Base-by-base conservation (phyloP, 2,329 filamentous ascomycete species). In the Sordariomycetes sp. region DNA sequence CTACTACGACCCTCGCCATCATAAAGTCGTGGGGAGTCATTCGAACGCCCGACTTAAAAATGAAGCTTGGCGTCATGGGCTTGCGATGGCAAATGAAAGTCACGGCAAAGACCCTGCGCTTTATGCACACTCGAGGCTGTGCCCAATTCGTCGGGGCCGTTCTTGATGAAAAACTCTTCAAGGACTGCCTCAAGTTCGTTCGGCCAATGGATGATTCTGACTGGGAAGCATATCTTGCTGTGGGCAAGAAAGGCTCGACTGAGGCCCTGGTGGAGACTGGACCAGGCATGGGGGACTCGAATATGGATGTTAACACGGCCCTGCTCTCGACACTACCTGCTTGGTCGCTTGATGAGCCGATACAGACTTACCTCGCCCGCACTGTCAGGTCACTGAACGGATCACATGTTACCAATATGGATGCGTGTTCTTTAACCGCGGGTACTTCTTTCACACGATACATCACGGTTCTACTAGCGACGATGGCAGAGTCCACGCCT, bases 51-150 rank as follows among this genome's bases (percentile, higher is more conserved):
- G 74, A 79, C 41, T 53, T 79, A 35, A 69, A 75, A 40, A 52
- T 55, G 16, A 79, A 79, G 46, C 57, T 79, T 19, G 72, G 71
- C 5, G 63, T 77, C 12, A 47, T 66, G 3, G 64, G 66, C n/a
- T 63, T 65, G 44, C 60, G 60, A 15, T 75, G 70, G 61, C 70
- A 76, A 46, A 77, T 77, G 72, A 73, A 72, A 43, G 68, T 70
- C 6, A 53, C 75, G 26, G 69, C 74, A 7, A 75, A 73, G 43
- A 68, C 70, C 11, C 73, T 70, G 30, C 66, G 75, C 12, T 73
- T 72, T 44, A 64, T 78, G 39, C 72, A 71, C 16, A 62, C 65
- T 17, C 58, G 68, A 30, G 75, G 73, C 6, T 63, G 70, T 19
- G 59, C 76, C 15, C 65, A 67, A 30, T 77, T 74, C 41, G 69